Conservation (phyloP, 257 asterid species). For the Solanum ossicruentum region DNA sequence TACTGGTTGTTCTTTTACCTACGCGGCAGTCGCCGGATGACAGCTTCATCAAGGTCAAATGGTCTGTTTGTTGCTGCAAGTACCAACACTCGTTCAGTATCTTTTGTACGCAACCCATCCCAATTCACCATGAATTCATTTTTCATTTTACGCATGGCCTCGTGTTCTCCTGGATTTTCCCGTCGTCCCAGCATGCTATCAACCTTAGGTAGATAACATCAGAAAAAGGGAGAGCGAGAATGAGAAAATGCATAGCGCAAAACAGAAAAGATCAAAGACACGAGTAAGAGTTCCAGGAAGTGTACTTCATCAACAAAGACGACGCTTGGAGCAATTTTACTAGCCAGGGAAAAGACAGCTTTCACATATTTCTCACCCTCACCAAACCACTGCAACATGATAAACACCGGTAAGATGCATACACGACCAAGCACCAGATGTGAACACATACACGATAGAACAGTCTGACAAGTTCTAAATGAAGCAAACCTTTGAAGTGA, state of each 20-base stretch:
- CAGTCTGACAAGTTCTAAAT: background rate
- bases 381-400: constrained; percentile 65
- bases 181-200: constrained; percentile 96
- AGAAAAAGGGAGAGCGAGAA: background rate
- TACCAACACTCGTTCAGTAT: constrained; percentile 77
- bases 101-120: constrained; percentile 95
- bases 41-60: constrained; percentile 94
- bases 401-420: background rate
- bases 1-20: constrained; percentile 28
- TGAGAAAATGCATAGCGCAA: background rate
- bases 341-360: constrained; percentile 82
- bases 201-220: constrained; percentile 33
- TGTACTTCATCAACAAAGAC: constrained; percentile 90
- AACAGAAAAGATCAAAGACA: background rate
- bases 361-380: constrained; percentile 92
- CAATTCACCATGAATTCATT: constrained; percentile 96
- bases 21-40: constrained; percentile 80
- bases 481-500: constrained; percentile 60
- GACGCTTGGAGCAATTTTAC: constrained; percentile 89
- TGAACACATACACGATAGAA: background rate
- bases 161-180: constrained; percentile 90
- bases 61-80: constrained; percentile 99
- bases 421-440: background rate
- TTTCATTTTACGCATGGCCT: constrained; percentile 97
- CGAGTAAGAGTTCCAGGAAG: background rate